A percentile compares a stretch with the other conserved stretches of the same genome.
These are phyloP conservation scores for Alternaria alternata DNA, from an alignment of 2,329 filamentous ascomycete species.

Conservation along the genomic window DNA sequence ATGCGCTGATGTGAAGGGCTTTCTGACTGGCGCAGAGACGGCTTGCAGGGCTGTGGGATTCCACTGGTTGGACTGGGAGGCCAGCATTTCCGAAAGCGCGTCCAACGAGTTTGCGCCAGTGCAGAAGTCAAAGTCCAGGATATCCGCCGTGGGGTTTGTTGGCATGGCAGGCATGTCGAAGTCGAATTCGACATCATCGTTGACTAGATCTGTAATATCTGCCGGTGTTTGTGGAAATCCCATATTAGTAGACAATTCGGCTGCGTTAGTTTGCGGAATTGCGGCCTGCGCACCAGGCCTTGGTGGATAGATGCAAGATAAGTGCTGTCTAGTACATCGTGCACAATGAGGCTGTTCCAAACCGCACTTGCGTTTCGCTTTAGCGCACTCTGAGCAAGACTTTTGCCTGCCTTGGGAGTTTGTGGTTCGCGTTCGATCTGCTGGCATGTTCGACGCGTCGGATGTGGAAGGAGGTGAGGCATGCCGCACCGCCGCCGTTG, in stretches of 20 bases:
- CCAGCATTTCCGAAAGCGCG: constrained; percentile 49
- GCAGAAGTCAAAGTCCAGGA: constrained; percentile 32
- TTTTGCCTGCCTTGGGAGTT: constrained; percentile 55
- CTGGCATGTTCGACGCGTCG: constrained; percentile 49
- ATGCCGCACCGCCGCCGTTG: not conserved
- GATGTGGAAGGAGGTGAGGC: not conserved
- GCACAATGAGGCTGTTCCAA: constrained; percentile 61
- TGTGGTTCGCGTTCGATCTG: constrained; percentile 33
- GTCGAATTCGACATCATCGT: constrained; percentile 8
- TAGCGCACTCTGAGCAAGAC: constrained; percentile 65
- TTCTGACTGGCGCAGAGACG: not conserved
- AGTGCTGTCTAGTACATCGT: constrained; percentile 59
- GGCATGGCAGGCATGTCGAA: constrained; percentile 14
- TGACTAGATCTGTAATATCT: constrained; percentile 33
- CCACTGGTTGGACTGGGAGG: not conserved
- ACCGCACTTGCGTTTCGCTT: constrained; percentile 66
- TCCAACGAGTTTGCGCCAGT: constrained; percentile 60
- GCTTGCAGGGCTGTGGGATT: constrained; percentile 3
- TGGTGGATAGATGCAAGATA: constrained; percentile 58
- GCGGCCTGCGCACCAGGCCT: constrained; percentile 8
- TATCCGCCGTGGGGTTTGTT: constrained; percentile 8
- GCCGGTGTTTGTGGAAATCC: not conserved
- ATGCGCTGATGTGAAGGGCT: constrained; percentile 20
- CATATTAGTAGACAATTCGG: constrained; percentile 29
- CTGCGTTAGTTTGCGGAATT: not conserved